Base-by-base conservation (phyloP, 164 flowering plant species). In the Dillenia turbinata region DNA sequence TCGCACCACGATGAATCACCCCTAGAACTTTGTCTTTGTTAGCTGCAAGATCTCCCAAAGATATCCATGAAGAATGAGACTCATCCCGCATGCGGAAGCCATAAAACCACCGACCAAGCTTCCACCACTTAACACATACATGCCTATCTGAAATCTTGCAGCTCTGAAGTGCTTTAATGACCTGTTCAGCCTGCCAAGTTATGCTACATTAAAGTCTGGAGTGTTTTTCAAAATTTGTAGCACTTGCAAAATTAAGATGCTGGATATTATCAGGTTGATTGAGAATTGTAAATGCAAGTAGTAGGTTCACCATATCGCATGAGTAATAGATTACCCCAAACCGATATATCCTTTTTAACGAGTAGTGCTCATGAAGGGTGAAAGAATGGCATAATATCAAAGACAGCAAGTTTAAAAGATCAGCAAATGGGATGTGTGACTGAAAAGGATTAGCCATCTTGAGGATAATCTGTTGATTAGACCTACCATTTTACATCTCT, bases 41-140 rank as follows among this genome's bases (percentile, higher is more conserved):
- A 13, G 66, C 59, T 14, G 77, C 78, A 55, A 92, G 78, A 49
- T 87, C 88, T 10, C 66, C 77, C 45, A 92, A 73, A 52, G 92
- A 83, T 59, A 84, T 61, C 65, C 58, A 64, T 12, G 89, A 79
- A 14, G 69, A 75, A 52, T 67, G 77, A 43, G 77, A 70, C 58
- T 89, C 92, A 52, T 92, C 95, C 54, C 87, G 69, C 73, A 81
- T 58, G 49, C 95, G 95, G 63, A 82, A 89, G 43, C 95, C 96
- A 62, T 74, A 70, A 43, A 78, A 78, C 92, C 91, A 88, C 62
- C 92, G 76, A 5, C 98, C 96, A 33, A 88, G 81, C 77, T 86
- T 92, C 98, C 96, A 92, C 96, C 96, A 92, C 59, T 71, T 85
- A 45, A 92, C 79, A 17, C 86, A 80, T 47, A 92, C 83, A 70